A percentile compares a stretch with the other conserved stretches of the same genome.
These are phyloP conservation scores for Lachnellula willkommii DNA, from an alignment of 2,329 filamentous ascomycete genomes.

Conservation along the genomic window DNA sequence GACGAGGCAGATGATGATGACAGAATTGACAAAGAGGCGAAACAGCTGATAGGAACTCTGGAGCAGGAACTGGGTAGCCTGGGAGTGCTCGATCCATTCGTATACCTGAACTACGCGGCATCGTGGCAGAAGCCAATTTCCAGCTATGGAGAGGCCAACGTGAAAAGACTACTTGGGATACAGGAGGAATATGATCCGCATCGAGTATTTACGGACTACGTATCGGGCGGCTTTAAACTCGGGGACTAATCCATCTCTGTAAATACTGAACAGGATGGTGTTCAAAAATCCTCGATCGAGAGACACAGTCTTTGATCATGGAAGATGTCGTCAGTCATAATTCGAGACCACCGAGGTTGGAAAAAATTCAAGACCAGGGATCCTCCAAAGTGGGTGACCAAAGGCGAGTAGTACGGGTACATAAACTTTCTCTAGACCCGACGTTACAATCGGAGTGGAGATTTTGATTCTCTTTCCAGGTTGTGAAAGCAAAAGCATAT, in stretches of 20 bases:
- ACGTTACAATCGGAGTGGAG: too few relatives aligned
- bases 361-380: too few relatives aligned
- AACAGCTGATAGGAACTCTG: background rate
- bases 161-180: slow-evolving; percentile 30
- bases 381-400: too few relatives aligned
- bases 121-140: slow-evolving; percentile 38
- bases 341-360: too few relatives aligned
- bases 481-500: too few relatives aligned
- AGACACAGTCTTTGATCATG: too few relatives aligned
- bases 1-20: background rate
- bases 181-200: slow-evolving; percentile 18
- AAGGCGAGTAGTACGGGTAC: too few relatives aligned
- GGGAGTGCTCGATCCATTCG: background rate
- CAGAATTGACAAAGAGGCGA: background rate
- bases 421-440: too few relatives aligned
- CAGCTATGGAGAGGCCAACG: slow-evolving; percentile 38
- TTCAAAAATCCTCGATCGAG: too few relatives aligned
- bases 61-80: background rate
- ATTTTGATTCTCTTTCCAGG: too few relatives aligned
- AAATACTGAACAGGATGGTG: too few relatives aligned
- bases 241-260: background rate
- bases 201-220: slow-evolving; percentile 33
- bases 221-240: slow-evolving; percentile 12
- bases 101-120: slow-evolving; percentile 43
- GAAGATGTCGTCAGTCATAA: too few relatives aligned